Conservation (phyloP, 768 basidiomycete species). For the Lentinus brumalis region DNA sequence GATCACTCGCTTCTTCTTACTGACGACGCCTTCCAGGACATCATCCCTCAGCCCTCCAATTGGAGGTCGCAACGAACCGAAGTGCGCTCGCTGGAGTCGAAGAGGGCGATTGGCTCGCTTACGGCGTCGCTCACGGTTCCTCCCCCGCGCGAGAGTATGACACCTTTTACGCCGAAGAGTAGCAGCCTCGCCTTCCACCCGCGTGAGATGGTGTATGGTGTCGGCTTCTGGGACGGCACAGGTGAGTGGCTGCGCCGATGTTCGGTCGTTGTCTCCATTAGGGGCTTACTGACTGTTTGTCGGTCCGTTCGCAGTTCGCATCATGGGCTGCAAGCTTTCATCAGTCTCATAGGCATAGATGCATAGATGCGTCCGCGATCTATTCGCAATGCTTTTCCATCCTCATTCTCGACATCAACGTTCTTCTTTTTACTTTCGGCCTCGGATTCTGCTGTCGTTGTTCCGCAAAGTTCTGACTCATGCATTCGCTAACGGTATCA, state of each 20-base stretch:
- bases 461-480: not conserved
- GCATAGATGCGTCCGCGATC: not conserved
- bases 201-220: constrained; percentile 79
- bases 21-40: constrained; percentile 38
- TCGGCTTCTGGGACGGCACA: constrained; percentile 72
- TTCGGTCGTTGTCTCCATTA: too few relatives aligned
- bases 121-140: constrained; percentile 56
- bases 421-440: not conserved
- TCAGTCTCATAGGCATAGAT: constrained; percentile 20
- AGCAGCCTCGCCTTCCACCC: constrained; percentile 82
- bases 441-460: not conserved
- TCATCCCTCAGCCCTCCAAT: constrained; percentile 58
- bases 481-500: not conserved
- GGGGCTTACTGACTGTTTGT: constrained; percentile 13
- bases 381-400: not conserved
- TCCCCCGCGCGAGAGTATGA: constrained; percentile 57
- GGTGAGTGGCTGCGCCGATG: constrained; percentile 27
- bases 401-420: too few relatives aligned
- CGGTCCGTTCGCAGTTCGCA: constrained; percentile 42
- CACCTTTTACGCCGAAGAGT: constrained; percentile 59
- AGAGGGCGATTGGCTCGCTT: constrained; percentile 46
- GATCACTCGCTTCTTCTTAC: constrained; percentile 12
- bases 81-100: constrained; percentile 56
- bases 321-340: constrained; percentile 58
- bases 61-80: constrained; percentile 69